Evolutionary conservation across 192 early-diverging fungal genomes (phyloP).

Genomic region (Cetraspora pellucida): DNA sequence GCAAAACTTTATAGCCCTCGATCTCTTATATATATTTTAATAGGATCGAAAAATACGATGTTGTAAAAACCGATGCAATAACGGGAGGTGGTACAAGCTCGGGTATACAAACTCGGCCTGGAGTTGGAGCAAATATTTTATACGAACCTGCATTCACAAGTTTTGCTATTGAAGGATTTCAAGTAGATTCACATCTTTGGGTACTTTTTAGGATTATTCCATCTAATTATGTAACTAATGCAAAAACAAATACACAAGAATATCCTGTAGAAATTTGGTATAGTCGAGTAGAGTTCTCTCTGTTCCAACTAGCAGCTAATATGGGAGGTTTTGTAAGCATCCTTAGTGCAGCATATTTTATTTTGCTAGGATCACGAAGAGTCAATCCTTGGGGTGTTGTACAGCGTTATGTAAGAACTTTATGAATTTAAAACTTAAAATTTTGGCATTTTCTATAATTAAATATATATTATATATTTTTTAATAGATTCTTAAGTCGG

Average conservation of each 20-base stretch:
- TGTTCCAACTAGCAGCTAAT: conserved; percentile 25
- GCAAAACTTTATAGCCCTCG: conserved; percentile 11
- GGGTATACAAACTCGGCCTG: not conserved
- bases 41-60: conserved; percentile 8
- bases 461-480: not conserved
- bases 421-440: not conserved
- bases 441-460: not conserved
- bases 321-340: conserved; percentile 33
- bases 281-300: conserved; percentile 7
- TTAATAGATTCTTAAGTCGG: conserved; percentile 10
- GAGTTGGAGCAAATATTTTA: not conserved
- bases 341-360: conserved; percentile 21
- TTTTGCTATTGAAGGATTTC: conserved; percentile 19
- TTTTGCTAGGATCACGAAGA: conserved; percentile 16
- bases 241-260: not conserved
- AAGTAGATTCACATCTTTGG: conserved; percentile 17
- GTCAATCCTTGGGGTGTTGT: conserved; percentile 32
- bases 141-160: conserved; percentile 13
- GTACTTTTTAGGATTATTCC: conserved; percentile 28
- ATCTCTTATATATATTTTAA: conserved; percentile 25
- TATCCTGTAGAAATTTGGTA: conserved; percentile 13
- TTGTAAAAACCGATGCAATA: conserved; percentile 10
- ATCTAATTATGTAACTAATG: not conserved
- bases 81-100: not conserved
- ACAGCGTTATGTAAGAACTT: conserved; percentile 16